Percentiles rank a stretch among this genome's conserved stretches.
These are phyloP conservation scores for Simplicillium sp. DNA, from an alignment of 2,329 filamentous ascomycete species.

Conservation along the genomic window DNA sequence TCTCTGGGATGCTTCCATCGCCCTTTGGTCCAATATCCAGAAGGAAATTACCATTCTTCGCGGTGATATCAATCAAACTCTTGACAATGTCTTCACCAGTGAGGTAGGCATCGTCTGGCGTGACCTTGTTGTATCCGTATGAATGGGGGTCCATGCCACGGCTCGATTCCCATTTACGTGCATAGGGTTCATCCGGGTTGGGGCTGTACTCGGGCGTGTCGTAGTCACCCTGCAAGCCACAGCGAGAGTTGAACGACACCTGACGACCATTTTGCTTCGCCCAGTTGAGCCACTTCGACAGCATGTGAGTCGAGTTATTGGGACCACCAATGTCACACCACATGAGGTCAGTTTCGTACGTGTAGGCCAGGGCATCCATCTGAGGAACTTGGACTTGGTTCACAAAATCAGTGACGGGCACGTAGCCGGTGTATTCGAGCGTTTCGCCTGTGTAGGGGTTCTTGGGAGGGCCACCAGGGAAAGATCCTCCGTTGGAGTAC, in stretches of 20 bases:
- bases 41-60: slow-evolving; percentile 47
- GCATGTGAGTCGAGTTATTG: slow-evolving; percentile 31
- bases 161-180: slow-evolving; percentile 49
- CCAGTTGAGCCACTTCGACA: slow-evolving; percentile 30
- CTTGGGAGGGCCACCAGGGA: slow-evolving; percentile 24
- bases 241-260: slow-evolving; percentile 47
- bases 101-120: slow-evolving; percentile 37
- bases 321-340: slow-evolving; percentile 38
- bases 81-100: slow-evolving; percentile 37
- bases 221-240: slow-evolving; percentile 44
- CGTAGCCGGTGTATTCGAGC: slow-evolving; percentile 32
- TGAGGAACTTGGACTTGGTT: slow-evolving; percentile 33
- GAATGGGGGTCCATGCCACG: slow-evolving; percentile 50
- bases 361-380: slow-evolving; percentile 32
- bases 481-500: slow-evolving; percentile 31
- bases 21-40: slow-evolving; percentile 47
- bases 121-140: slow-evolving; percentile 51
- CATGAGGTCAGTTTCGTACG: slow-evolving; percentile 35
- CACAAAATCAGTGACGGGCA: slow-evolving; percentile 30
- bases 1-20: slow-evolving; percentile 41
- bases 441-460: slow-evolving; percentile 32
- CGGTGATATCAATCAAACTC: slow-evolving; percentile 40
- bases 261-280: slow-evolving; percentile 29
- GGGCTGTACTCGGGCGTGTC: slow-evolving; percentile 48
- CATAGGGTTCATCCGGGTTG: slow-evolving; percentile 3